Base-by-base conservation (phyloP, 768 basidiomycete genomes). In the Leccinum rimulosum region DNA sequence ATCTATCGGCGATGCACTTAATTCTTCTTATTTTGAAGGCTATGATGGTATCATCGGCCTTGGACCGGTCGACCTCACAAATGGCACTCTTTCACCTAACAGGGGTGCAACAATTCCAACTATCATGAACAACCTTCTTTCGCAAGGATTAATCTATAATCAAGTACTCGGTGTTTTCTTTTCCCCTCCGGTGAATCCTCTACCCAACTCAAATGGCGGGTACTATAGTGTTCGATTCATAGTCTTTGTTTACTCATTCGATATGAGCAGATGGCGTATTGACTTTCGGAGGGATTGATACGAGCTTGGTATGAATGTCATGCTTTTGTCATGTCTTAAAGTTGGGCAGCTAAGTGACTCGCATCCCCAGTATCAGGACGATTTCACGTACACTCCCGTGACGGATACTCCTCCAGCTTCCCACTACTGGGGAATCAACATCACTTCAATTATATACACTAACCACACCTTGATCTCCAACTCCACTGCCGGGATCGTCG, bases 391-490 rank as follows among this genome's bases (percentile, higher is more conserved):
- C 55, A 52, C 47, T 38, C 73, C 66, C 19, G 51, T 73, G 55
- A 75, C 74, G 47, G 1, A 19, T 22, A 75, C 69, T 33, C 35
- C 3, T 19, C 72, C 72, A 7, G 55, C 73, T 3, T 31, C 52
- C 22, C 2, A 3, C 15, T 74, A 36, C 57, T 74, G 73, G 73
- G 73, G 73, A 7, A 64, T 74, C 43, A 63, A 73, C 31, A 45
- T 70, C 33, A 69, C 64, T 8, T 58, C 22, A 8, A 36, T 17
- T 6, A 61, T 60, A 2, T 70, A 61, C 31, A 60, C 61, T 31
- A 17, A 12, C 3, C 11, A 52, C 5, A 49, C 51, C 3, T n/a
- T 66, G 40, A 68, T 73, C 11, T 55, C 61, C 50, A 35, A 30
- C 14, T 52, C 50, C 31, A 52, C 50, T 10, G 50, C 50, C 3